phyloP scores from a whole-genome alignment of 1,139 yeast genomes.

The Saccharomycopsis hybrid region DNA sequence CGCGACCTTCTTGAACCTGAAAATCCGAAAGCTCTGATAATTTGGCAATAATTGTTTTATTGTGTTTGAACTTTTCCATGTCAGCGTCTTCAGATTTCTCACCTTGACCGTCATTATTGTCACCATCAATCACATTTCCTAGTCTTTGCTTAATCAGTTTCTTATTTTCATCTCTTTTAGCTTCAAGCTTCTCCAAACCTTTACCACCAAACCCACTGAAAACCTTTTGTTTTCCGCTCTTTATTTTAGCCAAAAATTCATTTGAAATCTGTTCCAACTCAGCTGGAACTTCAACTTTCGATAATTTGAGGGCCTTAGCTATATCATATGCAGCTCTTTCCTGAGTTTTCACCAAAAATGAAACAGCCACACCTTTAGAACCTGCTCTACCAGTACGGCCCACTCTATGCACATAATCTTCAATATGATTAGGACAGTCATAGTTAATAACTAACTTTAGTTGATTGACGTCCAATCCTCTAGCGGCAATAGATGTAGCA shows the following conservation, averaged over 20 bases:
- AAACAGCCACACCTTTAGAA: conserved; percentile 65
- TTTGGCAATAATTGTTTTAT: conserved; percentile 8
- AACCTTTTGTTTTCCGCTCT: conserved; percentile 61
- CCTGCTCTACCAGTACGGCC: conserved; percentile 98
- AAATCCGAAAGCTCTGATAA: conserved; percentile 36
- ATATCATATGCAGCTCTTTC: conserved; percentile 67
- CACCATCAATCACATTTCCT: conserved; percentile 38
- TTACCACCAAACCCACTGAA: conserved; percentile 88
- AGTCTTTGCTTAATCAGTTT: conserved; percentile 26
- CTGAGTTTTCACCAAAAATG: conserved; percentile 62
- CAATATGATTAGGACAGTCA: conserved; percentile 89
- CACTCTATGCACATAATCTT: conserved; percentile 93
- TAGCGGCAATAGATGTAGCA: conserved; percentile 91
- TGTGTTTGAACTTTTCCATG: conserved; percentile 14
- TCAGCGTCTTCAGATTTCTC: conserved; percentile 21
- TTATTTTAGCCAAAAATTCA: conserved; percentile 54
- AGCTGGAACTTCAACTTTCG: conserved; percentile 41
- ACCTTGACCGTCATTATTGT: conserved; percentile 23
- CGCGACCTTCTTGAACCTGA: conserved; percentile 51
- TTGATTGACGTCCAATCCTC: conserved; percentile 89
- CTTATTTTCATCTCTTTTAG: conserved; percentile 52
- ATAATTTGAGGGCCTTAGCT: conserved; percentile 57
- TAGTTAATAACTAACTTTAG: conserved; percentile 75
- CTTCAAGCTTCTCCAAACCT: conserved; percentile 79
- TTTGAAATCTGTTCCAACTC: conserved; percentile 48